Evolutionary conservation across 2,329 filamentous ascomycete genomes (phyloP), one percentile per base, ranked within the genome.

Genomic region (Trichoderma simmonsii): DNA sequence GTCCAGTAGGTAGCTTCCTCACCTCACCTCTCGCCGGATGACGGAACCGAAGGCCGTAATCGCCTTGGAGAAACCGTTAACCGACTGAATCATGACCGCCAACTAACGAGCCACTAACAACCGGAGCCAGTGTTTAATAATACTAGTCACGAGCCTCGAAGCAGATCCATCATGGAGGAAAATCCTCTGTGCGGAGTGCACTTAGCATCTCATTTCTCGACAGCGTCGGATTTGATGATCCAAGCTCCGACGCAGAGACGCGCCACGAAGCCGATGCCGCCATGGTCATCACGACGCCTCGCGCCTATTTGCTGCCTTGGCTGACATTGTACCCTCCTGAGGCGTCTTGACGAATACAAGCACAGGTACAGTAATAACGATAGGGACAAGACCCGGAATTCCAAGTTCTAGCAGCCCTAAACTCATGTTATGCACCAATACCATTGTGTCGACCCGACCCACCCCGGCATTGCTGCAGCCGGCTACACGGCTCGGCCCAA

Each of bases 401-500:
- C 15, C 43, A 70, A 69, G n/a, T 39, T 39, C 30, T 56, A 68
- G 67, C 67, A 61, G 67, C 57, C 57, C 39, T 70, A 61, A 70
- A 32, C 30, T 61, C 56, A 60, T 62, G 43, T 21, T 39, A 34
- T 62, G 57, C 67, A 43, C 57, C 36, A 62, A 54, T 28, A 51
- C 21, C 54, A 28, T 70, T 62, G 56, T 70, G 67, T 62, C 39
- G 57, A 36, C 43, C 18, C 28, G 71, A 60, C 60, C 71, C 71
- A 70, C 71, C 21, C 59, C 59, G 64, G 66, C 54, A 56, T 54
- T 72, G 60, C 60, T 48, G 56, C 21, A 66, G 54, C 61, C 71
- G 71, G 71, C 56, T 70, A 72, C 71, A 70, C 71, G 71, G 71
- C 71, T 72, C 71, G 71, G 66, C 60, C 71, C 71, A 72, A 69